Base-by-base conservation (phyloP, 768 basidiomycete genomes). In the Trametes cubensis region DNA sequence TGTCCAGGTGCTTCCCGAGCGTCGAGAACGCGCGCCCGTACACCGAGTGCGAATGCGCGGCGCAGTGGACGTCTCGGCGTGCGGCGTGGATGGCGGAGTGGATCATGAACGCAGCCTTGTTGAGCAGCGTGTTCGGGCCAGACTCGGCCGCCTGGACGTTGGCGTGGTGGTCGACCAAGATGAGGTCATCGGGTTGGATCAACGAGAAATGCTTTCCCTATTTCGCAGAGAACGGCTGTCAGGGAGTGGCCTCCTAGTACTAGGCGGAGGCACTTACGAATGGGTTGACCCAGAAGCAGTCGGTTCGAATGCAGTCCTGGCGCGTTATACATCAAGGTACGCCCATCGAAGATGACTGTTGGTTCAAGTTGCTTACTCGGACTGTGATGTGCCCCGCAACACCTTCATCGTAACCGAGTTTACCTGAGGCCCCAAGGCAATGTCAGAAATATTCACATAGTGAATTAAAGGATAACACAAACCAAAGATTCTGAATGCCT, bases 381-480 rank as follows among this genome's bases (percentile, higher is more conserved):
- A 81, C 78, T 26, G 82, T 82, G 62, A 83, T 83, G 64, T 83
- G 81, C 0, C 82, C 82, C 17, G 81, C 79, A 30, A 79, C 73
- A 34, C 81, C 82, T 62, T 82, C 80, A 48, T 77, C 78, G 61
- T 77, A 82, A 21, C 80, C 81, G 26, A 77, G 67, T 53, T 79
- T 66, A 20, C 67, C 68, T 66, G 48, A 23, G 30, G 6, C 6
- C 25, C 25, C 3, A 15, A 26, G 6, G 15, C 23, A 2, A 34
- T 34, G 34, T 49, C 15, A n/a, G 11, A 17, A 5, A 49, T 14
- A 14, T 3, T 17, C 5, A 4, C 48, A 15, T 30, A 4, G 5
- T 26, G 18, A 26, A 7, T 26, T 18, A 17, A 14, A 17, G 10
- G 2, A 26, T 13, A 49, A 6, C 17, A 42, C 70, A 51, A 51